Percentiles rank a stretch among this genome's conserved stretches.
phyloP scores from a whole-genome alignment of 495 filamentous ascomycete genomes.

The Podospora didyma region DNA sequence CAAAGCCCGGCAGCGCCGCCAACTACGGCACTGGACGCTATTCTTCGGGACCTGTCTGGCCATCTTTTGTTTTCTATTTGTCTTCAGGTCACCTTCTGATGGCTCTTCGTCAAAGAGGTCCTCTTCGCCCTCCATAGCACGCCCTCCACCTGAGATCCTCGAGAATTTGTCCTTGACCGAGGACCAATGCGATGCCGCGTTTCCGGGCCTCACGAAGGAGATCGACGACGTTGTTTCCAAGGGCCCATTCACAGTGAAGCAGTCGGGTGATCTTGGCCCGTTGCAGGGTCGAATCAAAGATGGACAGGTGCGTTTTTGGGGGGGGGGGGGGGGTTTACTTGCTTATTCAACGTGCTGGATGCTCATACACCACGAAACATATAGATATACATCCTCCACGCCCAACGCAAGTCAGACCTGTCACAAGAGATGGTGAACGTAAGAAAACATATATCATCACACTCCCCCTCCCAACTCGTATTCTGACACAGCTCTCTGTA shows the following conservation, averaged over 20 bases:
- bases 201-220: constrained; percentile 43
- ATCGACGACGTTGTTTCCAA: constrained; percentile 41
- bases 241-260: constrained; percentile 41
- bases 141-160: constrained; percentile 18
- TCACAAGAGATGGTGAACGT: constrained; percentile 38
- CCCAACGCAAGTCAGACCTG: constrained; percentile 34
- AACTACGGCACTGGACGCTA: constrained; percentile 28
- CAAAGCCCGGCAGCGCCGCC: constrained; percentile 22
- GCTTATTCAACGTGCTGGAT: no score
- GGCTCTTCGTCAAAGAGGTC: not conserved
- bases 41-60: constrained; percentile 26
- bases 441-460: no score
- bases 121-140: not conserved
- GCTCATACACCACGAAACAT: no score
- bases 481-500: constrained; percentile 7
- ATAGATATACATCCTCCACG: constrained; percentile 41
- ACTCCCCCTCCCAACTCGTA: no score
- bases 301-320: constrained; percentile 28
- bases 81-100: constrained; percentile 11
- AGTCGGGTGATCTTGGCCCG: constrained; percentile 33
- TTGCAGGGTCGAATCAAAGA: constrained; percentile 39
- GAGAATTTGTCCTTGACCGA: constrained; percentile 38
- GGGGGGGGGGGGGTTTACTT: no score
- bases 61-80: constrained; percentile 35
- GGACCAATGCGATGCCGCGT: constrained; percentile 36